Percentiles rank a stretch among this genome's conserved stretches.
Evolutionary conservation across 371 early-diverging fungal species (phyloP).

Genomic region (Rhizopus delemar): DNA sequence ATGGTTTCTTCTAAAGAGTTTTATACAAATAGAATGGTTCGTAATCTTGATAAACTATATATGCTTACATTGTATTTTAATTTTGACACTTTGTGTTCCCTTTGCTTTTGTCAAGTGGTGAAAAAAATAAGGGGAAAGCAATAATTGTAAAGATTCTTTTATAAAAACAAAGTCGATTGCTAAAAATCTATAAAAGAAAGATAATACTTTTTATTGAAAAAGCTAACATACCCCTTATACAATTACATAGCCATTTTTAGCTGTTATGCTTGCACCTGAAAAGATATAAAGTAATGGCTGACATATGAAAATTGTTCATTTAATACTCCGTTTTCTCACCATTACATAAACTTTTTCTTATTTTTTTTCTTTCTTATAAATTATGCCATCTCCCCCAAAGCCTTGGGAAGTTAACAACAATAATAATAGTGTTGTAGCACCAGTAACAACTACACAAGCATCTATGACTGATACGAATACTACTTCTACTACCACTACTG

Average conservation of each 20-base stretch:
- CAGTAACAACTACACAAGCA: slow-evolving; percentile 24
- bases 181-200: too few relatives aligned
- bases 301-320: slow-evolving; percentile 1
- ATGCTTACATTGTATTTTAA: too few relatives aligned
- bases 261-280: not conserved
- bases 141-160: too few relatives aligned
- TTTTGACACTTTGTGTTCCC: too few relatives aligned
- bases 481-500: slow-evolving; percentile 8
- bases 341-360: slow-evolving; percentile 8
- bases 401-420: slow-evolving; percentile 83
- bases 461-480: slow-evolving; percentile 14
- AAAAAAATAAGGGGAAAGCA: too few relatives aligned
- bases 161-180: too few relatives aligned
- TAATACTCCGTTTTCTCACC: slow-evolving; percentile 3
- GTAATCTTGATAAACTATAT: too few relatives aligned
- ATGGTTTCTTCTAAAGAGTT: slow-evolving; percentile 4
- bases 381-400: slow-evolving; percentile 90
- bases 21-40: too few relatives aligned
- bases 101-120: too few relatives aligned
- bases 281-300: not conserved
- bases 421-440: slow-evolving; percentile 26
- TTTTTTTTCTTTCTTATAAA: slow-evolving; percentile 9
- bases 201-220: too few relatives aligned
- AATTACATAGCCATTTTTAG: not conserved
- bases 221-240: too few relatives aligned